These are phyloP conservation scores for Colletotrichum nymphaeae DNA, from an alignment of 2,329 filamentous ascomycete genomes.

Conservation along the genomic window DNA sequence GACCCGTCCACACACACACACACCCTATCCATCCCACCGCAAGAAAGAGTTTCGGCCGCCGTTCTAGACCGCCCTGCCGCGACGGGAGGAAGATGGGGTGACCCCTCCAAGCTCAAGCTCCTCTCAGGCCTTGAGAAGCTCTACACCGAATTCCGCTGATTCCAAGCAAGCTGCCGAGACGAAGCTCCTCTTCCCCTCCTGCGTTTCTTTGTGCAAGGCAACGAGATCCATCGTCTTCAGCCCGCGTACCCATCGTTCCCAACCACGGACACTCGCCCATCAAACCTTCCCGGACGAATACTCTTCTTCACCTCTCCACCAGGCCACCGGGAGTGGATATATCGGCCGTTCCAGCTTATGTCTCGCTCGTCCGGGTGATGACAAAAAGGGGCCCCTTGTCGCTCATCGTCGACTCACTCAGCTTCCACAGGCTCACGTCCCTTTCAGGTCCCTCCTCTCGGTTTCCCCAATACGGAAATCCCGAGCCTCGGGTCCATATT, in stretches of 20 bases:
- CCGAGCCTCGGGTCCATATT: constrained; percentile 21
- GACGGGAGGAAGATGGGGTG: constrained; percentile 2
- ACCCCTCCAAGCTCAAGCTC: not conserved
- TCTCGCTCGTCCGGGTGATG: constrained; percentile 25
- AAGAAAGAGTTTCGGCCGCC: not conserved
- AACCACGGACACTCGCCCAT: not conserved
- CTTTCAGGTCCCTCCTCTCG: constrained; percentile 1
- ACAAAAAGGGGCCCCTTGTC: constrained; percentile 20
- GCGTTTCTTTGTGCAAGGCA: not conserved
- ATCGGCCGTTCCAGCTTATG: constrained; percentile 31
- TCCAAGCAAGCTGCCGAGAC: not conserved
- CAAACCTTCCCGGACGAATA: not conserved
- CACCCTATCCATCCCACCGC: not conserved
- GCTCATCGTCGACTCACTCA: not conserved
- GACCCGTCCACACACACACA: not conserved
- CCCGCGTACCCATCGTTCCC: constrained; percentile 2
- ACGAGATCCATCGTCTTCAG: not conserved
- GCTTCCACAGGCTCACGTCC: not conserved
- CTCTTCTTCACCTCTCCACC: not conserved
- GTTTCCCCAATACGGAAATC: constrained; percentile 14
- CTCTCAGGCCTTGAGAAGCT: not conserved
- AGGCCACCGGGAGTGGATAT: constrained; percentile 22
- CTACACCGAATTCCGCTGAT: not conserved
- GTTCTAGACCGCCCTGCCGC: constrained; percentile 14
- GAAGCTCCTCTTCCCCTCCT: not conserved